Percentiles rank a stretch among this genome's conserved stretches.
phyloP scores from a whole-genome alignment of 148 eudicot genomes.

The Rhododendron williamsianum region DNA sequence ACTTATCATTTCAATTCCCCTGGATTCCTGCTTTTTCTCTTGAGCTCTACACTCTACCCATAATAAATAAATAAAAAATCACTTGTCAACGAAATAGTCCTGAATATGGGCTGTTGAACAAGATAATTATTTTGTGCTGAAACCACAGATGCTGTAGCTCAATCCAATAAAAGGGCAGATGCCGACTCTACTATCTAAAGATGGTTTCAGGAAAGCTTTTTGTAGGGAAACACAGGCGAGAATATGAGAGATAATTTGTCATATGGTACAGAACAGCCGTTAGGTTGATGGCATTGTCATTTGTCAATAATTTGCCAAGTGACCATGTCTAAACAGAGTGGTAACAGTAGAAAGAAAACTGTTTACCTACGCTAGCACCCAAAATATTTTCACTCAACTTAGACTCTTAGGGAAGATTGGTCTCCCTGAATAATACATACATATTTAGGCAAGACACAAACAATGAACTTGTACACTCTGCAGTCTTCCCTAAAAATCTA shows the following conservation, averaged over 20 bases:
- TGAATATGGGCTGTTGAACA: neutral
- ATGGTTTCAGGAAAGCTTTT: neutral
- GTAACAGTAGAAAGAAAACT: neutral
- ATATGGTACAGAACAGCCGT: neutral
- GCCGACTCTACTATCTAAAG: neutral
- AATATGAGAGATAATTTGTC: neutral
- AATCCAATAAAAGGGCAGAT: neutral
- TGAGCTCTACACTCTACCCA: conserved; percentile 5
- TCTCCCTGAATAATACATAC: neutral
- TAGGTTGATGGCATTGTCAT: neutral
- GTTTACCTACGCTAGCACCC: neutral
- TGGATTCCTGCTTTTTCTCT: conserved; percentile 2
- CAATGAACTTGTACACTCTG: neutral
- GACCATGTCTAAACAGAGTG: neutral
- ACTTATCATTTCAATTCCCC: neutral
- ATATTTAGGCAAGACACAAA: neutral
- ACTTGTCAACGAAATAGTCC: neutral
- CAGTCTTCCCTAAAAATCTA: neutral
- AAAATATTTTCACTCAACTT: neutral
- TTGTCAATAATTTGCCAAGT: neutral
- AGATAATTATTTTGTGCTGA: neutral
- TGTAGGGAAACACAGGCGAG: neutral
- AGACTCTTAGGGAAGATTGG: neutral
- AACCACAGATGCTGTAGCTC: neutral
- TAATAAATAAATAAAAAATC: too few species aligned